A percentile compares a stretch with the other conserved stretches of the same genome.
phyloP scores from a whole-genome alignment of 495 filamentous ascomycete genomes.

The Podospora sp. region DNA sequence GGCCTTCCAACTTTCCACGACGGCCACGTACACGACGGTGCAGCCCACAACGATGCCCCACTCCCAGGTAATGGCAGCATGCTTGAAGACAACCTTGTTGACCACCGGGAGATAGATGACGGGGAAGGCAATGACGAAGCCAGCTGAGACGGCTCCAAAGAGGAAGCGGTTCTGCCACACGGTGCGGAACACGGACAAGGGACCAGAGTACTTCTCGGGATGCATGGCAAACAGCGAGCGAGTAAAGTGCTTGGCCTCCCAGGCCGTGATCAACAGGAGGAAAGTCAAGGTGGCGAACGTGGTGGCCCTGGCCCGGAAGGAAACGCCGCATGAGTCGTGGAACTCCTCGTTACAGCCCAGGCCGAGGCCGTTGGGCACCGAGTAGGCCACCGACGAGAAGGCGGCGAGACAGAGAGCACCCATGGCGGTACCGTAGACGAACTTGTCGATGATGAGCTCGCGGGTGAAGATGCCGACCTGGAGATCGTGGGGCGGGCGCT shows the following conservation, averaged over 20 bases:
- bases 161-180: constrained; percentile 72
- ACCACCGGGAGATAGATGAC: constrained; percentile 72
- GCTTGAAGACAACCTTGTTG: constrained; percentile 72
- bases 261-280: constrained; percentile 69
- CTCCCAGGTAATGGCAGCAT: constrained; percentile 71
- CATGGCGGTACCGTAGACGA: constrained; percentile 72
- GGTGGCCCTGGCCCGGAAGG: constrained; percentile 76
- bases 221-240: constrained; percentile 70
- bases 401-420: constrained; percentile 65
- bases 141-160: constrained; percentile 71
- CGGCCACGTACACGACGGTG: constrained; percentile 59
- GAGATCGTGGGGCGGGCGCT: constrained; percentile 68
- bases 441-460: constrained; percentile 71
- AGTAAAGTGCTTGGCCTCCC: constrained; percentile 73
- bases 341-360: constrained; percentile 63
- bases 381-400: constrained; percentile 69
- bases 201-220: constrained; percentile 59
- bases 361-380: constrained; percentile 66
- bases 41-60: constrained; percentile 65
- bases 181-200: constrained; percentile 60
- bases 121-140: constrained; percentile 68
- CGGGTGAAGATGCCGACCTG: constrained; percentile 68
- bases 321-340: constrained; percentile 54
- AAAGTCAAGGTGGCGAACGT: constrained; percentile 76
- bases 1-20: constrained; percentile 69